Percentiles rank a stretch among this genome's conserved stretches.
These are phyloP conservation scores for Phaeophleospora eucalypticola DNA, from an alignment of 2,329 filamentous ascomycete species.

Conservation along the genomic window DNA sequence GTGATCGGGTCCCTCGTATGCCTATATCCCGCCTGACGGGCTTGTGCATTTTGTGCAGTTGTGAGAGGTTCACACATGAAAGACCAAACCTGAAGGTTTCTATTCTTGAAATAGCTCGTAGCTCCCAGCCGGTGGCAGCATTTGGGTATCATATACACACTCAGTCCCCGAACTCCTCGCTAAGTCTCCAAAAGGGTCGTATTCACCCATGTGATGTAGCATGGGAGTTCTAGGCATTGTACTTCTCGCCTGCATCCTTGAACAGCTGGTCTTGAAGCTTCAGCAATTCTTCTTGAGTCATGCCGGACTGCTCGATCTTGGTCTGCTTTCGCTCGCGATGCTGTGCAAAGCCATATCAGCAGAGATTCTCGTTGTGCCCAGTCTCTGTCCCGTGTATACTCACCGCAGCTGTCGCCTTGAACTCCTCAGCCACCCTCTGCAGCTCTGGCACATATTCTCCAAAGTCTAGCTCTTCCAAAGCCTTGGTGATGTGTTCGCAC, in stretches of 20 bases:
- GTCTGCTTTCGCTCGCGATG: constrained; percentile 94
- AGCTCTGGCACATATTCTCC: constrained; percentile 87
- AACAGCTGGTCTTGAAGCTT: constrained; percentile 90
- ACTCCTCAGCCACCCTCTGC: constrained; percentile 78
- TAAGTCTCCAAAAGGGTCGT: no score
- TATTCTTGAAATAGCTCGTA: no score
- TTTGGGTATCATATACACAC: constrained; percentile 4
- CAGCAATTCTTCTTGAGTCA: constrained; percentile 85
- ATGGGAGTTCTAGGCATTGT: constrained; percentile 45
- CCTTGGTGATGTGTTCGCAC: constrained; percentile 94
- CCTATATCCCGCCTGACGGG: no score
- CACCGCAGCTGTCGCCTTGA: constrained; percentile 91
- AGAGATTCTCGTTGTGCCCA: constrained; percentile 7
- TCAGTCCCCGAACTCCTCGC: neutral
- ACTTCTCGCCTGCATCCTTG: constrained; percentile 70
- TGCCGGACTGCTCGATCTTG: constrained; percentile 91
- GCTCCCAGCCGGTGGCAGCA: neutral
- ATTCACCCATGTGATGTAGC: no score
- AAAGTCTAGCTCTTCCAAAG: constrained; percentile 87
- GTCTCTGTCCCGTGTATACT: constrained; percentile 26
- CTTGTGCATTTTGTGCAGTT: no score
- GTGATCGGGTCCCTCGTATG: no score
- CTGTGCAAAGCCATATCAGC: constrained; percentile 43
- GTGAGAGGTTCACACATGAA: no score
- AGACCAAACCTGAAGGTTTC: no score